Conservation (phyloP, 2,329 filamentous ascomycete species). For the Colletotrichum incanum region DNA sequence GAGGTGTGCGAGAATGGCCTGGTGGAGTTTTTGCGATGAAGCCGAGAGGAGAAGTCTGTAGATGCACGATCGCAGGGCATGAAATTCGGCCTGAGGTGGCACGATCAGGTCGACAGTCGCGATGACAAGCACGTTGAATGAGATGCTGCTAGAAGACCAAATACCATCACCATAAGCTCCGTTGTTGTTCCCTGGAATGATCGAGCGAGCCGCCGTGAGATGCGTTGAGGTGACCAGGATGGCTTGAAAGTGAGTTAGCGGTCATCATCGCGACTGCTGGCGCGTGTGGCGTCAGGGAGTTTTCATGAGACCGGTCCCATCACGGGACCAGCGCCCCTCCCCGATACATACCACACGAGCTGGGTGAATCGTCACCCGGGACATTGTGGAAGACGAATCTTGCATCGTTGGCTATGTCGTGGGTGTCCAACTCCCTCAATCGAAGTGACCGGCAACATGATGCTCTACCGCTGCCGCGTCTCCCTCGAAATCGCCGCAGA, state of each 20-base stretch:
- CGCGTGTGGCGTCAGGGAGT: no score
- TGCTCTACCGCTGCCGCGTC: conserved; percentile 78
- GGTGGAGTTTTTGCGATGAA: background rate
- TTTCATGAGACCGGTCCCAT: no score
- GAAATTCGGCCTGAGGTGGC: background rate
- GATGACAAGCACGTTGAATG: background rate
- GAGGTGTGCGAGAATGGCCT: background rate
- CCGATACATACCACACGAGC: background rate
- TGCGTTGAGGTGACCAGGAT: no score
- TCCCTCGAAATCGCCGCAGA: conserved; percentile 77
- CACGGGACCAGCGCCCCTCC: no score
- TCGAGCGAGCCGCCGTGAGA: no score
- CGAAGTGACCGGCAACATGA: conserved; percentile 75
- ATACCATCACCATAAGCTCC: no score
- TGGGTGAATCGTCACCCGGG: background rate
- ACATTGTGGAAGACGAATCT: no score
- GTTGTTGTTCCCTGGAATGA: no score
- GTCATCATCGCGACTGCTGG: no score
- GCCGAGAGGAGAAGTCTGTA: background rate
- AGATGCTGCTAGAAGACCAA: background rate
- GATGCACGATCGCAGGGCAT: no score
- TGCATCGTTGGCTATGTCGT: background rate
- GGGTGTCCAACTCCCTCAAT: background rate
- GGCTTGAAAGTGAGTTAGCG: no score
- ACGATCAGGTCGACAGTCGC: background rate